phyloP scores from a whole-genome alignment of 2,329 filamentous ascomycete species.

The Albifimbria verrucaria region DNA sequence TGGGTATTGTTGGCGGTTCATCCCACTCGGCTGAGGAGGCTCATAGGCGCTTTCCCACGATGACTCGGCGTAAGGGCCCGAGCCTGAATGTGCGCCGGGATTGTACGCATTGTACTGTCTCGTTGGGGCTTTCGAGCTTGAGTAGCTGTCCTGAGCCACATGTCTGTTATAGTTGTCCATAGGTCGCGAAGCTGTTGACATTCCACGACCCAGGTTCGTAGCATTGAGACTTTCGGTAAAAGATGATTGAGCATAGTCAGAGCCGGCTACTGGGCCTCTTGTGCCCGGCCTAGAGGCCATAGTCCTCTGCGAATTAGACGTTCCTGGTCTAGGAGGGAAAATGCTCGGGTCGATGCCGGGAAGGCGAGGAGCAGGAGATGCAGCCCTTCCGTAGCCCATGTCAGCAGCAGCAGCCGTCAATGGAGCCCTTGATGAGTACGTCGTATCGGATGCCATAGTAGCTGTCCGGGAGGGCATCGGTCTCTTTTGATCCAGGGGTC shows the following conservation, averaged over 20 bases:
- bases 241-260: background rate
- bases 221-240: conserved; percentile 25
- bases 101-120: conserved; percentile 27
- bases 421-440: conserved; percentile 62
- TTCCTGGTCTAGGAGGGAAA: conserved; percentile 30
- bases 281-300: conserved; percentile 17
- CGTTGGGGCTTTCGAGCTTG: conserved; percentile 10
- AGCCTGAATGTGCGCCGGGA: background rate
- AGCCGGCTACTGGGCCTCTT: background rate
- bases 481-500: conserved; percentile 48
- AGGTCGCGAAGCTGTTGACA: conserved; percentile 26
- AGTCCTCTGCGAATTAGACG: conserved; percentile 32
- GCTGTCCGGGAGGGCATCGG: conserved; percentile 43
- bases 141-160: conserved; percentile 6
- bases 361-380: conserved; percentile 33
- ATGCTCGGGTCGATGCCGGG: conserved; percentile 21
- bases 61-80: background rate
- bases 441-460: conserved; percentile 57
- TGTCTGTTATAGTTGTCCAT: conserved; percentile 26
- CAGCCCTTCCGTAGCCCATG: conserved; percentile 51
- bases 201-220: background rate
- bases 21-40: conserved; percentile 13
- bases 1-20: conserved; percentile 19
- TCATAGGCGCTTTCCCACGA: background rate
- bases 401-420: conserved; percentile 57